Conservation (phyloP, 2,329 filamentous ascomycete species). For the Ophiostoma angusticollis region DNA sequence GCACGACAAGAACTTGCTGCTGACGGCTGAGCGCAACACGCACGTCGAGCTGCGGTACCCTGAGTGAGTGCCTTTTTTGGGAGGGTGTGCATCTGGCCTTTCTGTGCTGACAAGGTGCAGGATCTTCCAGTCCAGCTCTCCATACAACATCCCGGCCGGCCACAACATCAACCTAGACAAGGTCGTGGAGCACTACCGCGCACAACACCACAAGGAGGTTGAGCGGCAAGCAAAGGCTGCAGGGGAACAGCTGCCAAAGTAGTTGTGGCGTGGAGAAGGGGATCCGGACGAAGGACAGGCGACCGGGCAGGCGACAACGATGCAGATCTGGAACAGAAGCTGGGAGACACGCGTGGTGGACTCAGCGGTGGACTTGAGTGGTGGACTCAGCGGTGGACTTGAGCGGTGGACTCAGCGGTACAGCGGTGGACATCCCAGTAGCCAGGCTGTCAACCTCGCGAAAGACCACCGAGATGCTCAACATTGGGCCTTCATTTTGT, state of each 20-base stretch:
- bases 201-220: conserved; percentile 41
- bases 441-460: too few species aligned
- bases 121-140: conserved; percentile 36
- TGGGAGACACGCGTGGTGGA: too few species aligned
- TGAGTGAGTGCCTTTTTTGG: conserved; percentile 36
- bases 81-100: too few species aligned
- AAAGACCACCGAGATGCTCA: too few species aligned
- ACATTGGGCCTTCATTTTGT: too few species aligned
- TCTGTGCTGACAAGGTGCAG: too few species aligned
- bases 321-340: too few species aligned
- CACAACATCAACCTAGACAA: conserved; percentile 41
- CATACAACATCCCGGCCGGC: conserved; percentile 42
- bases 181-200: conserved; percentile 43
- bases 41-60: conserved; percentile 42
- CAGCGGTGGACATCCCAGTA: too few species aligned
- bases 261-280: conserved; percentile 15
- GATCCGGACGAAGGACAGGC: background rate
- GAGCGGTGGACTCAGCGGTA: too few species aligned
- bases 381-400: too few species aligned
- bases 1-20: conserved; percentile 43
- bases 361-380: too few species aligned
- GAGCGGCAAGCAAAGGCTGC: conserved; percentile 35
- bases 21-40: conserved; percentile 30
- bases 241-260: conserved; percentile 20
- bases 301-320: too few species aligned